A percentile compares a stretch with the other conserved stretches of the same genome.
phyloP scores from a whole-genome alignment of 495 filamentous ascomycete genomes.

The Penicillium ochrochloron region DNA sequence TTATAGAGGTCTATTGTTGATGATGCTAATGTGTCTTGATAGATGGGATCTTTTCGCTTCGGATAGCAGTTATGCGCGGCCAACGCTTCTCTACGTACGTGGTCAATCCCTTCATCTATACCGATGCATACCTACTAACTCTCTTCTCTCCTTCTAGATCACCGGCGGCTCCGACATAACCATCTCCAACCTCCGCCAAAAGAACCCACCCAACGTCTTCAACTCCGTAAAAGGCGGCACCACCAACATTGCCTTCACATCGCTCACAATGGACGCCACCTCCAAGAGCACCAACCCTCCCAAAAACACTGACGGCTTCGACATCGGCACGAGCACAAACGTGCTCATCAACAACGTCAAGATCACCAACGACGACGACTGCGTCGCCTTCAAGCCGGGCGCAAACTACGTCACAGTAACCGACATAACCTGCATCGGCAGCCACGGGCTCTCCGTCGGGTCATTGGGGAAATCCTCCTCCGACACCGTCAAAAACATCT shows the following conservation, averaged over 20 bases:
- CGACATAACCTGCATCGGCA: conserved; percentile 45
- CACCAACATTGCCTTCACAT: conserved; percentile 36
- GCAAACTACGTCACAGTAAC: conserved; percentile 43
- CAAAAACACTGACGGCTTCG: conserved; percentile 52
- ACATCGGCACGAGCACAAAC: conserved; percentile 48
- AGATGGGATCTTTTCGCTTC: conserved; percentile 45
- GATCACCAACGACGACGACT: conserved; percentile 53
- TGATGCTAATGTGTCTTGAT: conserved; percentile 4
- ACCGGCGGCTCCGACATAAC: conserved; percentile 40
- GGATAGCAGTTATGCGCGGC: conserved; percentile 41
- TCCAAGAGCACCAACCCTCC: conserved; percentile 42
- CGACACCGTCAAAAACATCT: conserved; percentile 46
- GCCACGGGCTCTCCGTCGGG: conserved; percentile 49
- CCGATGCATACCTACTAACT: background rate
- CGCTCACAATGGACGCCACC: conserved; percentile 40
- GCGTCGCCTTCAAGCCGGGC: conserved; percentile 51
- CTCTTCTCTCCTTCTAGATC: conserved; percentile 31
- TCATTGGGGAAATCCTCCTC: conserved; percentile 36
- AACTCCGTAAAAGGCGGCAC: conserved; percentile 41
- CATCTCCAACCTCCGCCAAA: conserved; percentile 38
- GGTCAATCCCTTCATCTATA: background rate
- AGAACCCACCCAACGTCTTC: conserved; percentile 53
- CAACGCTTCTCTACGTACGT: conserved; percentile 37
- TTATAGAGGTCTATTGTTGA: background rate
- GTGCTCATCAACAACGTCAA: conserved; percentile 40